Conservation (phyloP, 2,329 filamentous ascomycete species). For the Neofusicoccum kwambonambiense region DNA sequence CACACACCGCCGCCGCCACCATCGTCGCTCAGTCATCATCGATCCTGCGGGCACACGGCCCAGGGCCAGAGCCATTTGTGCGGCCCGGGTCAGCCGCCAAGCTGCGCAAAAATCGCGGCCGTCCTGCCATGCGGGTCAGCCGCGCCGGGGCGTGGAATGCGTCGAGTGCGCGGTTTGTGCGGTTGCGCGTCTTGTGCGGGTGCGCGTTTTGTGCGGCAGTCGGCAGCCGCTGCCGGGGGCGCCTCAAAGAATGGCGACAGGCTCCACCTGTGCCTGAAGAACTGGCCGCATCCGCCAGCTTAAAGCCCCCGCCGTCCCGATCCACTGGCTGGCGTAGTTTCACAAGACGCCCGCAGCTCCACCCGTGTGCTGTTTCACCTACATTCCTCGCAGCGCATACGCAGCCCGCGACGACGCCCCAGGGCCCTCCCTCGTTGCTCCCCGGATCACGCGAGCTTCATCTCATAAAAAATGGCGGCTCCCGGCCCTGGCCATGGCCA, state of each 20-base stretch:
- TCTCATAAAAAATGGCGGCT: conserved; percentile 10
- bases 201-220: conserved; percentile 16
- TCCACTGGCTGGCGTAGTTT: not conserved
- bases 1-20: not conserved
- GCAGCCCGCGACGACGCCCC: not conserved
- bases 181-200: conserved; percentile 9
- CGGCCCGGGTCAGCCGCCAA: conserved; percentile 11
- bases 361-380: conserved; percentile 3
- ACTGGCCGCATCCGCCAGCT: not conserved
- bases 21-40: not conserved
- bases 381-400: conserved; percentile 1
- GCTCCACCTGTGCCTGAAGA: not conserved
- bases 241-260: not conserved
- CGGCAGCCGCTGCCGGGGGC: not conserved
- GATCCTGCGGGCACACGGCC: not conserved
- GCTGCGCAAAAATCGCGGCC: not conserved
- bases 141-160: not conserved
- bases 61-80: conserved; percentile 21
- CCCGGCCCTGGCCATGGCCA: conserved; percentile 14
- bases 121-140: not conserved
- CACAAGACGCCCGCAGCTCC: conserved; percentile 4
- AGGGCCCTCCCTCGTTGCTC: conserved; percentile 19
- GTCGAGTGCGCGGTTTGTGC: not conserved
- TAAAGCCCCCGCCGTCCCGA: not conserved
- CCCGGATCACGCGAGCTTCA: conserved; percentile 19